Base-by-base conservation (phyloP, 257 asterid species). In the Lycium ferocissimum region DNA sequence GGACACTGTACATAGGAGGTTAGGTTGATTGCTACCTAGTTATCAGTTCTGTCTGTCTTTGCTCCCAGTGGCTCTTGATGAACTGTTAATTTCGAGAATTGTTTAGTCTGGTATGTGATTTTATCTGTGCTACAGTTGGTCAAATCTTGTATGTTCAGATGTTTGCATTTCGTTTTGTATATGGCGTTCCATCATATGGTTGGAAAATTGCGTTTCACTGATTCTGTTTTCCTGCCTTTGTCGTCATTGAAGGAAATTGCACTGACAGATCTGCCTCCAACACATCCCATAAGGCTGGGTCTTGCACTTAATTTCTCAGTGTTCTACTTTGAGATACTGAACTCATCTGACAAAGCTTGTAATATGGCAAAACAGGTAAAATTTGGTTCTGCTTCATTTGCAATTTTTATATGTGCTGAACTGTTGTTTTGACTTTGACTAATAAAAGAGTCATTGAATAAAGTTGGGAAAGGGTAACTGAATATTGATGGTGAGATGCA, bases 201-300 rank as follows among this genome's bases (percentile, higher is more conserved):
- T 49, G 13, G 62, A n/a, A 43, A 20, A 20, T 79, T 70, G 1
- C 54, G 59, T 22, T 14, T 6, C 45, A 66, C 79, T 86, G 62
- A 86, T 78, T 84, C 51, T 53, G 22, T 75, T 62, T 63, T 65
- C n/a, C 56, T 73, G n/a, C 47, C 47, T 47, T 14, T 85, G 40
- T 81, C 56, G 61, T 58, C 38, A 33, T 54, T 90, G 88, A 83
- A 90, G 92, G 92, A 88, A 82, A 88, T 88, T 59, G 92, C 92
- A 61, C 57, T 84, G 54, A 85, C 78, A 13, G 92, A 90, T 87
- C 91, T 90, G 62, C 70, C 92, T 57, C 87, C 92, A 22, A 90
- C 92, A 35, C 92, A 90, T 83, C 92, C 92, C 1, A 90, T 90
- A 57, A 90, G 92, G 86, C 87, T 90, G 79, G 92, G 92, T 26